Base-by-base conservation (phyloP, 2,329 filamentous ascomycete species). In the Pseudopithomyces chartarum region DNA sequence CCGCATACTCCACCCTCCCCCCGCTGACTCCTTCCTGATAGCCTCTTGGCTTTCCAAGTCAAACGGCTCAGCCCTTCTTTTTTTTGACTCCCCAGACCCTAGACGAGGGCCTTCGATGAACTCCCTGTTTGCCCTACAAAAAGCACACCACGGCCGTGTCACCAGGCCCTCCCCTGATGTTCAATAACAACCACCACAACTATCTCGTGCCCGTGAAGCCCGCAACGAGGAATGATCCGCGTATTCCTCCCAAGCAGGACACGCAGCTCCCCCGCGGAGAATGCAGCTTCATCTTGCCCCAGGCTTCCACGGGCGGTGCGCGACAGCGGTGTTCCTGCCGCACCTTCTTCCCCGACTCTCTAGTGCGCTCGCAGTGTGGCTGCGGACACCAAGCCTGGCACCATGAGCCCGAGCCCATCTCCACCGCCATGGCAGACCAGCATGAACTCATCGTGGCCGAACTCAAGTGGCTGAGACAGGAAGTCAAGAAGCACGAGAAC, bases 351-450 rank as follows among this genome's bases (percentile, higher is more conserved):
- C 77, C 77, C 4, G 71, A 74, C 50, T 60, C 71, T 10, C 53
- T 69, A 12, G 65, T 76, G 19, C 73, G 72, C 59, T 77, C 76
- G n/a, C 72, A 66, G 48, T 81, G 79, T 59, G 78, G 78, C 19
- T 81, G 79, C 61, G 78, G 79, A 13, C 79, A 81, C 64, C 78
- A 79, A 64, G 78, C 79, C 62, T 81, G 78, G 73, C 76, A 77
- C 59, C 79, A 81, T 60, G 74, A 76, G 56, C 63, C 67, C 5
- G 69, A 76, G 55, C 69, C 72, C 10, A 51, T 71, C 20, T 68
- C 69, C 3, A 63, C 66, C 5, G 74, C 76, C 29, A 69, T 75
- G 36, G 65, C 70, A 54, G 73, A 77, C 22, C 68, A 77, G 55
- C 74, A 77, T 53, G 49, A 68, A 4, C 64, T 67, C 1, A 64